phyloP scores from a whole-genome alignment of 176 grass and related monocot species.

The Paspalum notatum region DNA sequence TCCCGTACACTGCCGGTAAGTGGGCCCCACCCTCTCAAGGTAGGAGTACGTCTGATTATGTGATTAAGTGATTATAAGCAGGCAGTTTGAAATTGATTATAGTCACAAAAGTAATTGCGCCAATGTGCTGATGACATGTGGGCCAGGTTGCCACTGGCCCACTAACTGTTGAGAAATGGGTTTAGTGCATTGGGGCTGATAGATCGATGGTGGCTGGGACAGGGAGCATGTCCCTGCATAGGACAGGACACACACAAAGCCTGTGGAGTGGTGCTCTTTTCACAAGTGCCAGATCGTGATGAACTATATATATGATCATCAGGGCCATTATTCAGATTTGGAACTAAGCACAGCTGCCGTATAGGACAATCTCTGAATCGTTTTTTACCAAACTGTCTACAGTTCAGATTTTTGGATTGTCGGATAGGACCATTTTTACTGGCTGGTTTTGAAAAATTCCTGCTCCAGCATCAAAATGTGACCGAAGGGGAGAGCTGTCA shows the following conservation, averaged over 20 bases:
- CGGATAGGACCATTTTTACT: background rate
- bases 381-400: background rate
- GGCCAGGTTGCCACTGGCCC: background rate
- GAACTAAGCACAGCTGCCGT: background rate
- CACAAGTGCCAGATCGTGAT: background rate
- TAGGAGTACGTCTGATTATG: background rate
- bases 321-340: constrained; percentile 24
- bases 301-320: background rate
- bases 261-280: constrained; percentile 8
- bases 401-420: background rate
- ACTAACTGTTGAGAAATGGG: background rate
- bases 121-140: background rate
- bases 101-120: background rate
- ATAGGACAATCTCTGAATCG: background rate
- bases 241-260: background rate
- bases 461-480: background rate
- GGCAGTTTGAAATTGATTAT: background rate
- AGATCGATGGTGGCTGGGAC: background rate
- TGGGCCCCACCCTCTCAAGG: background rate
- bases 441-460: background rate
- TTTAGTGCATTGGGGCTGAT: background rate
- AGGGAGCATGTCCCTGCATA: background rate
- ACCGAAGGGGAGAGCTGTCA: background rate
- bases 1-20: constrained; percentile 56
- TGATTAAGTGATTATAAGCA: no score